These are phyloP conservation scores for Rhizopogon vesiculosus DNA, from an alignment of 768 basidiomycete species.

Conservation along the genomic window DNA sequence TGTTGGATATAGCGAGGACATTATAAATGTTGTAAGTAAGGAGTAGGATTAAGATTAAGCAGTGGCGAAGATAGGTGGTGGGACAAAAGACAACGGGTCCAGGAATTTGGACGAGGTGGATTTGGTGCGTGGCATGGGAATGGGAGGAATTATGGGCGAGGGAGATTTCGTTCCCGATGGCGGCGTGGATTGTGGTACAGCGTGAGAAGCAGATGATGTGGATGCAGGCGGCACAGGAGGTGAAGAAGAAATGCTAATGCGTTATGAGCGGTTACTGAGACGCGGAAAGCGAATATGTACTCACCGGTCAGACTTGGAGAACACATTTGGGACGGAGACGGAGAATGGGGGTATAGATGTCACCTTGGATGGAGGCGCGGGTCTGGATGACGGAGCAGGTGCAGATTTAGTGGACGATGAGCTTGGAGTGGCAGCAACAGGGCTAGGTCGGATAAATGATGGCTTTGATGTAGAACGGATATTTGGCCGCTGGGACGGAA, in stretches of 20 bases:
- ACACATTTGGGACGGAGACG: constrained; percentile 28
- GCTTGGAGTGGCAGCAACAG: constrained; percentile 13
- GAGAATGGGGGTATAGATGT: constrained; percentile 6
- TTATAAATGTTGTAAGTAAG: not conserved
- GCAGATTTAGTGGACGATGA: constrained; percentile 7
- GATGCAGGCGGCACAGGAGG: constrained; percentile 15
- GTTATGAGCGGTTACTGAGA: constrained; percentile 63
- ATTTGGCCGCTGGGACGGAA: constrained; percentile 4
- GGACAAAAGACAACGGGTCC: constrained; percentile 49
- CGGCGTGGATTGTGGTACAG: constrained; percentile 27
- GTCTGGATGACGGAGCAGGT: not conserved
- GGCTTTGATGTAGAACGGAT: not conserved
- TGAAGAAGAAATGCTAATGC: constrained; percentile 38
- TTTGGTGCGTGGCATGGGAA: not conserved
- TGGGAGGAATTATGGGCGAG: not conserved
- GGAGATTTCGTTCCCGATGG: constrained; percentile 28
- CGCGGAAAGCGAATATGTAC: constrained; percentile 24
- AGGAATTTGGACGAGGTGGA: constrained; percentile 1
- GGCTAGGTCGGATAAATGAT: not conserved
- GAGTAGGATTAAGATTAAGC: constrained; percentile 40
- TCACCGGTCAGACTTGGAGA: constrained; percentile 61
- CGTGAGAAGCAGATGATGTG: constrained; percentile 7
- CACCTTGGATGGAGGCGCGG: not conserved
- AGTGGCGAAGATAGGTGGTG: constrained; percentile 61
- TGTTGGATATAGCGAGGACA: constrained; percentile 15